Evolutionary conservation across 2,329 filamentous ascomycete genomes (phyloP).

Genomic region (Microdochium paspali): DNA sequence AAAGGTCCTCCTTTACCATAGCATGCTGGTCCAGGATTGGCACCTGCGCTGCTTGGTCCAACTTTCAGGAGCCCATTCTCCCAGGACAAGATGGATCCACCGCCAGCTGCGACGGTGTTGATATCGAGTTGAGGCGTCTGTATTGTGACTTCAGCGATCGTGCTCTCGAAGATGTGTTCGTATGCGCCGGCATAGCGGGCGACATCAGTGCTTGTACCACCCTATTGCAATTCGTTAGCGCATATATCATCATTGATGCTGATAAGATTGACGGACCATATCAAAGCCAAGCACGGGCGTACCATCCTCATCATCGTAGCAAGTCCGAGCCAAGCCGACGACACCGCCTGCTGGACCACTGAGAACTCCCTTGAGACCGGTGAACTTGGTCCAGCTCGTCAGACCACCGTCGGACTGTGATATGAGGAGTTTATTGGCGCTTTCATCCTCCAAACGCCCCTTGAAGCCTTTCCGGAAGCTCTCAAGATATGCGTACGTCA

Average conservation of each 20-base stretch:
- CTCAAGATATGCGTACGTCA: constrained; percentile 60
- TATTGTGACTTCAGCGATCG: constrained; percentile 68
- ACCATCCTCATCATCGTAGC: constrained; percentile 57
- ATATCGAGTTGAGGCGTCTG: constrained; percentile 75
- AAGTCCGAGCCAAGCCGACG: constrained; percentile 66
- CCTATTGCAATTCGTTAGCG: not conserved
- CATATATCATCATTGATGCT: not conserved
- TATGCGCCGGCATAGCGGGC: constrained; percentile 49
- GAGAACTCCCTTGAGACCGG: constrained; percentile 59
- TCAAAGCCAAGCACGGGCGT: constrained; percentile 70
- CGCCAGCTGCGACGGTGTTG: constrained; percentile 70
- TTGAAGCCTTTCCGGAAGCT: constrained; percentile 23
- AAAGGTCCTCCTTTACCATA: constrained; percentile 65
- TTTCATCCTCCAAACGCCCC: constrained; percentile 44
- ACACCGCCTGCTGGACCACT: constrained; percentile 72
- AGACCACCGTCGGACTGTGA: constrained; percentile 41
- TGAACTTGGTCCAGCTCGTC: constrained; percentile 51
- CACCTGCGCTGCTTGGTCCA: constrained; percentile 61
- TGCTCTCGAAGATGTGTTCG: constrained; percentile 56
- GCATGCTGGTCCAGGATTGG: constrained; percentile 62
- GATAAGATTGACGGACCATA: constrained; percentile 35
- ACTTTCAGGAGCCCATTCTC: constrained; percentile 65
- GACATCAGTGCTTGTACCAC: constrained; percentile 67
- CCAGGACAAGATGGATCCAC: constrained; percentile 62
- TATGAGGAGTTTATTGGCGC: constrained; percentile 41